Percentiles rank a stretch among this genome's conserved stretches.
Conservation (phyloP, 331 rosid genomes). For the Malus hybrid region DNA sequence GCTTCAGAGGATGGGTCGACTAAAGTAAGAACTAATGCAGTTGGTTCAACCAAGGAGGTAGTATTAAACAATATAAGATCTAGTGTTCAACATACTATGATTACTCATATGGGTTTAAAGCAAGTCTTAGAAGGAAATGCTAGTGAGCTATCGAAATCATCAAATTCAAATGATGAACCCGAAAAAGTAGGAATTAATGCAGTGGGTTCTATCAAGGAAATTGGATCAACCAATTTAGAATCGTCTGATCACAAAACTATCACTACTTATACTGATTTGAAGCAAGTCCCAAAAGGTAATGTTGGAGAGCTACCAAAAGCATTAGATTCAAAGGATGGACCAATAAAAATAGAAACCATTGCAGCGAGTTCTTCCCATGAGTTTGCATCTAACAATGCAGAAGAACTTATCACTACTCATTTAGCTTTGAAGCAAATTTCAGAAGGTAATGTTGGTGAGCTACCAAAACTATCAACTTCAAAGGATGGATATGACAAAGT, state of each 20-base stretch:
- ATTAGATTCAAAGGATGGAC: neutral
- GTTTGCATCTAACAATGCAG: neutral
- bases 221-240: neutral
- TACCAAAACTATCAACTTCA: neutral
- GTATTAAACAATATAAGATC: neutral
- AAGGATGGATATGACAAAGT: neutral
- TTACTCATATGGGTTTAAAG: neutral
- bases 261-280: neutral
- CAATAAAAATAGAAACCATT: neutral
- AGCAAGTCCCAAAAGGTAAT: neutral
- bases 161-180: neutral
- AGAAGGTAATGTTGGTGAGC: slow-evolving; percentile 12
- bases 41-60: neutral
- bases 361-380: neutral
- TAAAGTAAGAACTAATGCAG: neutral
- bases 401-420: slow-evolving; percentile 27
- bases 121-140: neutral
- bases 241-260: neutral
- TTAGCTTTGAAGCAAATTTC: slow-evolving; percentile 28
- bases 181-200: neutral
- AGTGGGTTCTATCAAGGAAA: neutral
- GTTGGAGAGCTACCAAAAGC: neutral
- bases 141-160: neutral
- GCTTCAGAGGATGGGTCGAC: neutral
- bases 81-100: no score